Conservation (phyloP, 2,329 filamentous ascomycete species). For the Trichoderma koningiopsis region DNA sequence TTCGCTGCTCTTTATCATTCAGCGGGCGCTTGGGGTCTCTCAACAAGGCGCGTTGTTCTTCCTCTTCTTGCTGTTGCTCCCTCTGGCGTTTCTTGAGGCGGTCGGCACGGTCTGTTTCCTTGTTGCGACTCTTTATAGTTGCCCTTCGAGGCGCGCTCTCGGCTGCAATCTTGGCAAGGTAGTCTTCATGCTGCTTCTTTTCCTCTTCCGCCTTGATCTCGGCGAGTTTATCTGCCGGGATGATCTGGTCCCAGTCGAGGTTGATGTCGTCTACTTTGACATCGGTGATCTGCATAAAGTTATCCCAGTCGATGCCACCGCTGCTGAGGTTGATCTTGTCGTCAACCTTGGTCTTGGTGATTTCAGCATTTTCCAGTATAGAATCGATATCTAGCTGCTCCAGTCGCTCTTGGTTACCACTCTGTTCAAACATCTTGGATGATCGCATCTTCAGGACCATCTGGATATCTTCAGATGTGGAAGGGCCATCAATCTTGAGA, state of each 20-base stretch:
- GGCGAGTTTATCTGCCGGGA: conserved; percentile 88
- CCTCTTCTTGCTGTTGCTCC: conserved; percentile 67
- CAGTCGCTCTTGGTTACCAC: conserved; percentile 91
- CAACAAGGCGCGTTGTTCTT: conserved; percentile 72
- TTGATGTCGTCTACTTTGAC: conserved; percentile 83
- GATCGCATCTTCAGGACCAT: conserved; percentile 95
- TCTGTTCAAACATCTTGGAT: conserved; percentile 99
- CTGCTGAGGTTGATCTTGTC: conserved; percentile 90
- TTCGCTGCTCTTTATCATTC: conserved; percentile 88
- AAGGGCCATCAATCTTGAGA: conserved; percentile 75
- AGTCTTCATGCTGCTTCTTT: conserved; percentile 77
- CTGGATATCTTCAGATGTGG: conserved; percentile 91
- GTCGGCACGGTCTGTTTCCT: conserved; percentile 64
- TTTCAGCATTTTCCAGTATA: conserved; percentile 93
- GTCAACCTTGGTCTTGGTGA: conserved; percentile 93
- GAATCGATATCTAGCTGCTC: conserved; percentile 98
- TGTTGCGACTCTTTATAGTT: conserved; percentile 58
- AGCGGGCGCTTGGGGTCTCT: conserved; percentile 87
- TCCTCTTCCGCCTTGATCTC: conserved; percentile 89
- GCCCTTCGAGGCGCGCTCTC: conserved; percentile 82
- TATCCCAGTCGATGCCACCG: conserved; percentile 81
- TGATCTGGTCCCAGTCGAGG: conserved; percentile 97
- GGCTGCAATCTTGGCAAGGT: conserved; percentile 78
- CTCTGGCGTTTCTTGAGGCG: conserved; percentile 68
- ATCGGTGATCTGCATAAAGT: conserved; percentile 97